These are phyloP conservation scores for Epichloe gansuensis DNA, from an alignment of 2,329 filamentous ascomycete species.

Conservation along the genomic window DNA sequence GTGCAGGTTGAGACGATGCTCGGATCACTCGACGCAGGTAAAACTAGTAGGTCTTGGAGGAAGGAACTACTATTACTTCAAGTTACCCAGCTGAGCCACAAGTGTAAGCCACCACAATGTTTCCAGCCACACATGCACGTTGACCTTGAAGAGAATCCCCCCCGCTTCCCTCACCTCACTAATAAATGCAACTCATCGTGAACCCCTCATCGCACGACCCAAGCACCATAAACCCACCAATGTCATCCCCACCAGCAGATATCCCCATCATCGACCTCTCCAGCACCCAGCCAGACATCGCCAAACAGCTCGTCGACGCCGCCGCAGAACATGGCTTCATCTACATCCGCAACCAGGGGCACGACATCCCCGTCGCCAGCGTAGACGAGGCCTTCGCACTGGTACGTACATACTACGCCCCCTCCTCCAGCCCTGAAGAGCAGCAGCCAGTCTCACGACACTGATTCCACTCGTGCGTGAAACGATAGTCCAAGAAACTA, in stretches of 20 bases:
- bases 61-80: neutral
- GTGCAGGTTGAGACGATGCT: too few species aligned
- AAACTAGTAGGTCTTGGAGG: neutral
- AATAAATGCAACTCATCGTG: neutral
- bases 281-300: constrained; percentile 40
- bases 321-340: constrained; percentile 78
- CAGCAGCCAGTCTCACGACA: too few species aligned
- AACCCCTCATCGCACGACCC: neutral
- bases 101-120: too few species aligned
- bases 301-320: constrained; percentile 62
- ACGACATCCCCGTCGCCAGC: constrained; percentile 51
- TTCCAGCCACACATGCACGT: too few species aligned
- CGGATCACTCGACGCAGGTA: too few species aligned
- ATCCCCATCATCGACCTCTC: constrained; percentile 78
- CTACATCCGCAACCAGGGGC: constrained; percentile 66
- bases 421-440: neutral
- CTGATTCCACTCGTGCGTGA: too few species aligned
- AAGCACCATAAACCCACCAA: constrained; percentile 4
- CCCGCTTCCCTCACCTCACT: neutral
- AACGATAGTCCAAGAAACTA: constrained; percentile 47
- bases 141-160: too few species aligned
- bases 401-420: constrained; percentile 46
- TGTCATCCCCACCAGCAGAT: constrained; percentile 20
- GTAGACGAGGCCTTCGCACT: constrained; percentile 63
- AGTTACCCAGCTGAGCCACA: too few species aligned